phyloP scores from a whole-genome alignment of 495 filamentous ascomycete genomes.

The Trichodelitschia bisporula region DNA sequence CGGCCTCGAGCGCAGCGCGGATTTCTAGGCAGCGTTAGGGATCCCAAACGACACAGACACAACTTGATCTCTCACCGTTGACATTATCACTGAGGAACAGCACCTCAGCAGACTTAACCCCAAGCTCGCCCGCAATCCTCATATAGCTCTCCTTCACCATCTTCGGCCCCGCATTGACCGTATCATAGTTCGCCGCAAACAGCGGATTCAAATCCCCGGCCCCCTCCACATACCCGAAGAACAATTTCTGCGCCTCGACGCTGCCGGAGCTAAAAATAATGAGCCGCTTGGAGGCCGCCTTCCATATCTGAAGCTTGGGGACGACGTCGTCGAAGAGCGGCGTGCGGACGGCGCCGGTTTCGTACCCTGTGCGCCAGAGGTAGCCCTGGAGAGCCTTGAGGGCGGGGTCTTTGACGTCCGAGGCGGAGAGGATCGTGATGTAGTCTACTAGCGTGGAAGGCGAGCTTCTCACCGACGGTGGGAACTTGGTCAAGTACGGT shows the following conservation, averaged over 20 bases:
- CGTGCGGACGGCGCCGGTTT: slow-evolving; percentile 29
- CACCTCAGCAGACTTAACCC: slow-evolving; percentile 19
- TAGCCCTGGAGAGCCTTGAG: slow-evolving; percentile 22
- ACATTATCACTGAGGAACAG: slow-evolving; percentile 50
- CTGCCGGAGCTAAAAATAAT: slow-evolving; percentile 51
- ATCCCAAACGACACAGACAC: background rate
- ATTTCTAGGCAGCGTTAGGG: background rate
- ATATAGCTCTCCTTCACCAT: slow-evolving; percentile 31
- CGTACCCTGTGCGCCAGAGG: slow-evolving; percentile 42
- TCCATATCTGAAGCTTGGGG: slow-evolving; percentile 28
- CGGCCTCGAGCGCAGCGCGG: background rate
- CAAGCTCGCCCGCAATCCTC: slow-evolving; percentile 25
- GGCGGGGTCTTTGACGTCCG: background rate
- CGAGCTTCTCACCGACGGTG: slow-evolving; percentile 35
- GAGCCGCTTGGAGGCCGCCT: slow-evolving; percentile 19
- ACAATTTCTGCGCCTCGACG: slow-evolving; percentile 43
- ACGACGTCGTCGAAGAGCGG: slow-evolving; percentile 45
- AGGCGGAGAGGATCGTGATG: slow-evolving; percentile 3
- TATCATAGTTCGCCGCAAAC: slow-evolving; percentile 41
- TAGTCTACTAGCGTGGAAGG: slow-evolving; percentile 25
- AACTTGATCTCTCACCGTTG: slow-evolving; percentile 14
- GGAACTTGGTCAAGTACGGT: slow-evolving; percentile 37
- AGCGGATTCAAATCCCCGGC: slow-evolving; percentile 24
- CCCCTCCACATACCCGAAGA: slow-evolving; percentile 39
- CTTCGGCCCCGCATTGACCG: slow-evolving; percentile 49